A percentile compares a stretch with the other conserved stretches of the same genome.
Conservation (phyloP, 129 eudicot species). For the Flaveria trinervia region DNA sequence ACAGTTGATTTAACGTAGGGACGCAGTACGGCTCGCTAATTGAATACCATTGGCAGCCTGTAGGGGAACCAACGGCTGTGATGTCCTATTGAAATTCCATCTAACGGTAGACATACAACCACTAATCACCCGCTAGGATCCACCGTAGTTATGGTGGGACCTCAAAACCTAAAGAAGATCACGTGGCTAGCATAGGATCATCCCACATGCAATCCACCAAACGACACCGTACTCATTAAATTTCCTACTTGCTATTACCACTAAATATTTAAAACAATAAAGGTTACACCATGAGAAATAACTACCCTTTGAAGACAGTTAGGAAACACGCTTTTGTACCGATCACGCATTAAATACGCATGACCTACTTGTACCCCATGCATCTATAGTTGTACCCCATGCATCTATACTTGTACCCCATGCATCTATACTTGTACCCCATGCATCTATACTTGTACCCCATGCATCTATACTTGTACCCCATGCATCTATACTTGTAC, state of each 20-base stretch:
- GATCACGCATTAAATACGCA: slow-evolving; percentile 9
- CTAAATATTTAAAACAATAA: slow-evolving; percentile 25
- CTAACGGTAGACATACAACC: slow-evolving; percentile 41
- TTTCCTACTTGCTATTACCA: slow-evolving; percentile 14
- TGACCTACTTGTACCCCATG: slow-evolving; percentile 11
- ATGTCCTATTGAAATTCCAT: slow-evolving; percentile 21
- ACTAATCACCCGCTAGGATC: slow-evolving; percentile 39
- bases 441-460: slow-evolving; percentile 21
- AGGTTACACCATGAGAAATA: slow-evolving; percentile 34
- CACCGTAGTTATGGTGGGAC: slow-evolving; percentile 32
- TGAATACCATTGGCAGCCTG: slow-evolving; percentile 2
- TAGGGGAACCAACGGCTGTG: slow-evolving; percentile 30
- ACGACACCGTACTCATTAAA: slow-evolving; percentile 46
- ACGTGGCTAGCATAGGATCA: slow-evolving; percentile 37
- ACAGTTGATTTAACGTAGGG: slow-evolving; percentile 24
- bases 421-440: slow-evolving; percentile 21
- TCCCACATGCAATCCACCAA: slow-evolving; percentile 37
- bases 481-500: slow-evolving; percentile 17
- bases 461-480: slow-evolving; percentile 17
- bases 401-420: slow-evolving; percentile 21
- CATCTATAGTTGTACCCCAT: slow-evolving; percentile 5
- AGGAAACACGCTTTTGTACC: slow-evolving; percentile 3
- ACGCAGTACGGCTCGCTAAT: slow-evolving; percentile 29
- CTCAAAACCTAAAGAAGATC: slow-evolving; percentile 28
- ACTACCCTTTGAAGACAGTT: slow-evolving; percentile 35